Evolutionary conservation across 139 green algal genomes (phyloP), one percentile per base, ranked within the genome.

Genomic region (Picochlorum sp.): DNA sequence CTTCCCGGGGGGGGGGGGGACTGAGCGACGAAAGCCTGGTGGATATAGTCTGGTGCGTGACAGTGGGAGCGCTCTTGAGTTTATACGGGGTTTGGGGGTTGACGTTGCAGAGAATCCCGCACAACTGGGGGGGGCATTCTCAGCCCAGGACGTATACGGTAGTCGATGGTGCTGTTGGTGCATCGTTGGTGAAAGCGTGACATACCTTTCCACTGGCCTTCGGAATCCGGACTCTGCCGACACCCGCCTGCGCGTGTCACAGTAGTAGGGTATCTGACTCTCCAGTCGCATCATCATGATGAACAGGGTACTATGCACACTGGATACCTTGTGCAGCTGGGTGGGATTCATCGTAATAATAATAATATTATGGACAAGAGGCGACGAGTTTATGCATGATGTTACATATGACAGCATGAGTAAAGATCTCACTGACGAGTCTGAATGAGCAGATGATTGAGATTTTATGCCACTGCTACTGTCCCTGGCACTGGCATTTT

Each of bases 81-180:
- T 72, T 33, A 63, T 88, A 44, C 40, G 62, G 25, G 40, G 30
- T 3, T 28, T 59, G 7, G 76, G 81, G 5, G 57, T 80, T 6
- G 52, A 70, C 39, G 54, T 88, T 45, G 44, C 40, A 28, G 61
- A 41, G 4, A 20, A 28, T 37, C 33, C 79, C 7, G 76, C 73
- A 32, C 74, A 69, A 31, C 66, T 88, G 50, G 81, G 78, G n/a
- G 4, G 80, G 78, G 3, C 78, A 87, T 68, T 71, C 58, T 29
- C 16, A 35, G 26, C 43, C 36, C 29, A 41, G 68, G 36, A 64
- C 52, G 6, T 57, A 74, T 63, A 59, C 22, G 35, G 54, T 35
- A 33, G 29, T 37, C 10, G 8, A 24, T 1, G 81, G 80, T 20
- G 78, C 80, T 25, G 75, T 88, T 22, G 81, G 81, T 26, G 78